Evolutionary conservation across 2,329 filamentous ascomycete genomes (phyloP), one percentile per base, ranked within the genome.

Genomic region (Neonectria neomacrospora): DNA sequence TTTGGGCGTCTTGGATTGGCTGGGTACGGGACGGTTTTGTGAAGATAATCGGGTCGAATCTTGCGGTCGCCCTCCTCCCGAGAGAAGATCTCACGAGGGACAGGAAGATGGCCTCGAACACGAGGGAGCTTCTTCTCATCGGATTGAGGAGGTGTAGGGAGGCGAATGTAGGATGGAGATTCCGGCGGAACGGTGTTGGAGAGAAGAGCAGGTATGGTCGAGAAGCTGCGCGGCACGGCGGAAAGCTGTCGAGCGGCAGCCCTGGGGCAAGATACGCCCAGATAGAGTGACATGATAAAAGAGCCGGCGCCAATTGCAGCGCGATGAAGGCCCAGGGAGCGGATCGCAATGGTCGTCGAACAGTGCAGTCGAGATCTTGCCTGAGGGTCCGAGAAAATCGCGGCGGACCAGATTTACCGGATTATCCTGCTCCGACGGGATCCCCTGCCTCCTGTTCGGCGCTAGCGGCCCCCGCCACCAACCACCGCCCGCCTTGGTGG

Each of bases 91-190:
- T 92, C 86, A 67, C 94, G 90, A 37, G 96, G 95, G 0, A 93
- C 83, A 9, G 96, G 96, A 0, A 99, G 86, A 61, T 90, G 88
- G 70, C 96, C 96, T 77, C 93, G 93, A 34, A 93, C 77, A 10
- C 79, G 78, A 2, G 78, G 74, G 2, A 74, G 79, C 64, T 77
- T 80, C 14, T 76, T 76, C 69, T 86, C 82, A 32, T 87, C 84
- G 54, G 90, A 88, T 77, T 97, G 93, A n/a, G 88, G 86, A 52
- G 91, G 86, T 70, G 85, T 84, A 51, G 94, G 95, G 58, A 97
- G 83, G 69, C 93, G 89, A 80, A 98, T 91, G 82, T 91, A 98
- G 68, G 87, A 86, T 50, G 96, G 95, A 37, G 94, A 97, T 77
- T 97, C 92, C 52, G 96, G 95, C 18, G 91, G 90, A 67, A 94